phyloP scores from a whole-genome alignment of 345 rosid genomes.

The Hevea brasiliensis region DNA sequence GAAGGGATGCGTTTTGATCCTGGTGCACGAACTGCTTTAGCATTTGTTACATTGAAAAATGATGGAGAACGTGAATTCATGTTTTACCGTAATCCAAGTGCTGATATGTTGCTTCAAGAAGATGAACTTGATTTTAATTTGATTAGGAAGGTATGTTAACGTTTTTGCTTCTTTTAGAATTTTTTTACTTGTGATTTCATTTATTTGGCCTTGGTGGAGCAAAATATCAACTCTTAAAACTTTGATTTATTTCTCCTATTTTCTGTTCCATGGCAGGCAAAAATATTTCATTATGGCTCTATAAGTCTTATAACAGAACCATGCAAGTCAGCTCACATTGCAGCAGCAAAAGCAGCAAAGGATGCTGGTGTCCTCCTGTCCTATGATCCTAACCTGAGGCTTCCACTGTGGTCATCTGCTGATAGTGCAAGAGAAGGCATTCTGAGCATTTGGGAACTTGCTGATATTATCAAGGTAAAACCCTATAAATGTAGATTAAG shows the following conservation, averaged over 20 bases:
- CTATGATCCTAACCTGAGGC: constrained; percentile 93
- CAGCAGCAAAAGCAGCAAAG: constrained; percentile 91
- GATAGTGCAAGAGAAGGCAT: constrained; percentile 86
- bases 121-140: constrained; percentile 79
- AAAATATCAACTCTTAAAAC: neutral
- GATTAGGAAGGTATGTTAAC: constrained; percentile 60
- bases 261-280: constrained; percentile 52
- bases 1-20: constrained; percentile 89
- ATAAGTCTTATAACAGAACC: constrained; percentile 98
- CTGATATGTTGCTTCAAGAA: constrained; percentile 85
- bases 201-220: neutral
- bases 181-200: neutral
- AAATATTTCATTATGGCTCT: constrained; percentile 89
- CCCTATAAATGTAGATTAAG: constrained; percentile 1
- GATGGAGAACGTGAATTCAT: constrained; percentile 97
- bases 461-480: constrained; percentile 83
- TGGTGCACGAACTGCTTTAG: constrained; percentile 91
- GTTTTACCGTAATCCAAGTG: constrained; percentile 95
- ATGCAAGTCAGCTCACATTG: constrained; percentile 88
- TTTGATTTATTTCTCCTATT: constrained; percentile 11
- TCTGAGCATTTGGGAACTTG: constrained; percentile 79
- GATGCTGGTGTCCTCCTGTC: constrained; percentile 87
- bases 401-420: constrained; percentile 69
- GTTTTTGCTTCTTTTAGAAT: neutral
- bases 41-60: constrained; percentile 80